Percentiles rank a stretch among this genome's conserved stretches.
phyloP scores from a whole-genome alignment of 805 yeast species.

The Candida succiphila region DNA sequence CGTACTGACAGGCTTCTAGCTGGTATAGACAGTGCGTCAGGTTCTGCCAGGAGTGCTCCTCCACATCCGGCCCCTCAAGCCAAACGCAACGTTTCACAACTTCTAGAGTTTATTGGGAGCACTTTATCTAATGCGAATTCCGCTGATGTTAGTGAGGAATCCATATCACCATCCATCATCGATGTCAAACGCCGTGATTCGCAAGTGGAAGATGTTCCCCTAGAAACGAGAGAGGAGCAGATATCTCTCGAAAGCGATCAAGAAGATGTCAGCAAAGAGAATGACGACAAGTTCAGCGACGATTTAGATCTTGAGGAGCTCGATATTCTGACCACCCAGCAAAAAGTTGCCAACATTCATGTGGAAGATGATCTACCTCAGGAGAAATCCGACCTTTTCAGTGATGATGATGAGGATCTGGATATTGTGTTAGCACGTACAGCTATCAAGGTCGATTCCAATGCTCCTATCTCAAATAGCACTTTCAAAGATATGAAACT shows the following conservation, averaged over 20 bases:
- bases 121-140: constrained; percentile 3
- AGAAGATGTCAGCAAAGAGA: neutral
- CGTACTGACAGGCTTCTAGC: too few relatives aligned
- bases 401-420: constrained; percentile 6
- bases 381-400: constrained; percentile 3
- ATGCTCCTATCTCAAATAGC: too few relatives aligned
- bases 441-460: constrained; percentile 8
- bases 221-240: too few relatives aligned
- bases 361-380: neutral
- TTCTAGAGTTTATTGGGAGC: constrained; percentile 15
- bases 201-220: too few relatives aligned
- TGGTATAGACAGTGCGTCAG: too few relatives aligned
- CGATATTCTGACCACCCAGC: constrained; percentile 6
- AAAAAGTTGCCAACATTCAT: neutral
- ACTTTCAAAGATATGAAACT: constrained; percentile 14
- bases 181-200: too few relatives aligned
- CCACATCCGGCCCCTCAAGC: too few relatives aligned
- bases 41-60: too few relatives aligned
- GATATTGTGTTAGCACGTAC: constrained; percentile 21
- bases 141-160: neutral
- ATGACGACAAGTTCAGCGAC: constrained; percentile 16
- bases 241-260: neutral
- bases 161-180: too few relatives aligned
- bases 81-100: constrained; percentile 16
- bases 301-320: constrained; percentile 22